Evolutionary conservation across 1,284 basidiomycete genomes (phyloP), one percentile per base, ranked within the genome.

Genomic region (Fomitiporia mediterranea): DNA sequence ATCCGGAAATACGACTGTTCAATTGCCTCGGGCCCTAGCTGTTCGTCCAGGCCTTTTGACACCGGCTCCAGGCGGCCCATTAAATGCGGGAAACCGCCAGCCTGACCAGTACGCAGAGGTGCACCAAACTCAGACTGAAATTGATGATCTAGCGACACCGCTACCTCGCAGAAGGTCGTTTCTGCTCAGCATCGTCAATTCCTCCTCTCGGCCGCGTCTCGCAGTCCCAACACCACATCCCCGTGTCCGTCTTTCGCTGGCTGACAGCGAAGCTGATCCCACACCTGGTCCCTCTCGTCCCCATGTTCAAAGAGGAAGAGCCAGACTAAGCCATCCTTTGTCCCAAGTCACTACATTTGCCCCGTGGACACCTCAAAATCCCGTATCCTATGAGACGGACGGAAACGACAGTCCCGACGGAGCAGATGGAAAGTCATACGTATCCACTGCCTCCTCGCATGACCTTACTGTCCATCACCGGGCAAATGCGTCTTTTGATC

Each of bases 401-500:
- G 64, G 57, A 3, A 61, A 65, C 3, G 47, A 49, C 2, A 58
- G 53, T 7, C 55, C 47, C 30, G 53, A 46, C 17, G 51, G 38
- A 3, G 25, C n/a, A 55, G 70, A 64, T 1, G 63, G 64, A 42
- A 51, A 44, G n/a, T 89, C 88, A 0, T 83, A 87, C 68, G 74
- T 88, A 39, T 91, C 89, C 3, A 89, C 86, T 0, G 80, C 86
- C 2, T 91, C 90, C 1, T 91, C 90, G 21, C 87, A 92, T 60
- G 91, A 94, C 66, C 73, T 94, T 37, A 90, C 88, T 1, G 83
- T 85, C 4, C 84, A 90, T 64, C 83, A 81, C 30, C 83, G 87
- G 7, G 86, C 82, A 38, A 94, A 94, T 64, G 88, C 88, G 13
- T 92, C 89, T 6, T 90, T 93, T 60, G 89, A 91, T 65, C 86